Evolutionary conservation across 768 basidiomycete genomes (phyloP).

Genomic region (Boletales sp.): DNA sequence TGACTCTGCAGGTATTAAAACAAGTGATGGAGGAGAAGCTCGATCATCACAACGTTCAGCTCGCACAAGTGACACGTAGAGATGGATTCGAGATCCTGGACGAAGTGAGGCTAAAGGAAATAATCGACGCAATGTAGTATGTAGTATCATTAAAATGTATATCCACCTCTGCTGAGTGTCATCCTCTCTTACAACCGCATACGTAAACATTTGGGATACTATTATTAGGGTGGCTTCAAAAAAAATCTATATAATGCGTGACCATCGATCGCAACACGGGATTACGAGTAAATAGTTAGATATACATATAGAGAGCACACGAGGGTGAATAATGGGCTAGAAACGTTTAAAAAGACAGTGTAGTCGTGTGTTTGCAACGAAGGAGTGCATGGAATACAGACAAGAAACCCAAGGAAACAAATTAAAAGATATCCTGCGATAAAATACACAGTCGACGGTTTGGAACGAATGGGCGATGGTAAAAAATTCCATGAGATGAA

Average conservation of each 20-base stretch:
- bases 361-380: constrained; percentile 8
- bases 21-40: constrained; percentile 99
- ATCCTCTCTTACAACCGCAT: background rate
- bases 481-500: constrained; percentile 3
- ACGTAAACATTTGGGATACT: too few species aligned
- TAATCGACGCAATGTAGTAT: constrained; percentile 79
- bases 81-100: constrained; percentile 89
- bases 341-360: constrained; percentile 8
- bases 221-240: too few species aligned
- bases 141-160: constrained; percentile 23
- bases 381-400: constrained; percentile 14
- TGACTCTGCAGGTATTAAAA: constrained; percentile 88
- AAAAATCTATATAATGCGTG: constrained; percentile 3
- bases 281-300: constrained; percentile 20
- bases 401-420: constrained; percentile 7
- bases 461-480: constrained; percentile 8
- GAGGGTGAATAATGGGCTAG: background rate
- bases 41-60: constrained; percentile 97
- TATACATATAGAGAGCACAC: constrained; percentile 20
- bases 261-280: background rate
- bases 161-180: constrained; percentile 1
- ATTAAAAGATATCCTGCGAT: constrained; percentile 16
- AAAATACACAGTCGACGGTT: constrained; percentile 12
- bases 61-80: constrained; percentile 86
- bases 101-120: constrained; percentile 73